Evolutionary conservation across 768 basidiomycete species (phyloP).

Genomic region (Trametes gibbosa): DNA sequence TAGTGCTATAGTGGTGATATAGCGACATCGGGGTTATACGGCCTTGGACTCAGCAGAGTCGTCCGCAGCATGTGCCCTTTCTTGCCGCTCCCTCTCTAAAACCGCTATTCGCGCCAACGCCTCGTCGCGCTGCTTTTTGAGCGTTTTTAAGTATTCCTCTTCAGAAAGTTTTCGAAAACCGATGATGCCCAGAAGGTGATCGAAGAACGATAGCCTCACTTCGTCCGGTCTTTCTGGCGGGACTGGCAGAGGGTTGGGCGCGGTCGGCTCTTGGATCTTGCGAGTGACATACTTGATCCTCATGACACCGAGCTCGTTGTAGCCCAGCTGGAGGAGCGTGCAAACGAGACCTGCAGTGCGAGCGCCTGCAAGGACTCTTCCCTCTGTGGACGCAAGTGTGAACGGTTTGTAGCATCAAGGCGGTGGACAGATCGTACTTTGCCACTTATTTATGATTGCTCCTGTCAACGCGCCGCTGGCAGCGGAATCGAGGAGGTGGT

Average conservation of each 20-base stretch:
- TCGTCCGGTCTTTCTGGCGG: not conserved
- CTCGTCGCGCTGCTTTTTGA: constrained; percentile 55
- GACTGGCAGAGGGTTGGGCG: not conserved
- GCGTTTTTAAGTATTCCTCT: constrained; percentile 63
- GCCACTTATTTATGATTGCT: constrained; percentile 54
- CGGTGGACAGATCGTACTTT: constrained; percentile 44
- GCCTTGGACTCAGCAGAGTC: not conserved
- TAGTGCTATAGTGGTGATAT: not conserved
- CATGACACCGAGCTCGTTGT: constrained; percentile 64
- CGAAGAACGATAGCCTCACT: constrained; percentile 29
- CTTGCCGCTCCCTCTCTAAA: constrained; percentile 41
- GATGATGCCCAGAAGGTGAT: constrained; percentile 43
- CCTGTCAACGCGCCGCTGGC: constrained; percentile 71
- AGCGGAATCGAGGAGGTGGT: constrained; percentile 67
- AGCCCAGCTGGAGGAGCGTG: constrained; percentile 60
- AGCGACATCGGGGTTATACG: not conserved
- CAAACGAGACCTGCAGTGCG: constrained; percentile 58
- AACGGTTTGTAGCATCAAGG: not conserved
- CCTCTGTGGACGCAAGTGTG: constrained; percentile 45
- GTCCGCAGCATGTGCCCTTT: not conserved
- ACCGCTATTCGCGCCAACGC: constrained; percentile 57
- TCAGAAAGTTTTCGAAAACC: constrained; percentile 62
- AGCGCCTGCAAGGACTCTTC: constrained; percentile 56
- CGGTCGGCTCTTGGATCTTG: constrained; percentile 19
- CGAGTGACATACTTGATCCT: constrained; percentile 57